These are phyloP conservation scores for Porphyrellus sp. DNA, from an alignment of 1,284 basidiomycete species.

Conservation along the genomic window DNA sequence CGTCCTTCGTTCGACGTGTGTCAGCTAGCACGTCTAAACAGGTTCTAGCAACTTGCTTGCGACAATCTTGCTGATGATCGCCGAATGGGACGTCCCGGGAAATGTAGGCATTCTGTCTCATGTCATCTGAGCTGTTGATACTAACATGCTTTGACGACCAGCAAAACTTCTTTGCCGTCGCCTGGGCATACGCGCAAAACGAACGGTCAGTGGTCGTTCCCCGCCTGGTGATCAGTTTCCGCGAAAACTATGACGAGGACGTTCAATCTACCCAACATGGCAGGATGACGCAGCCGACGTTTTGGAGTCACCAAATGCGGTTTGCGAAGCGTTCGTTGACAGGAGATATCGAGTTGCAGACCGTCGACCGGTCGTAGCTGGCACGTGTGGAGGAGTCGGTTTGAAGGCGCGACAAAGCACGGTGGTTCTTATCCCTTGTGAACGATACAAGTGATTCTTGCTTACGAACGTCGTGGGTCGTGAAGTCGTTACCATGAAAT, in stretches of 20 bases:
- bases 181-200: conserved; percentile 18
- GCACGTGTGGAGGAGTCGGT: not conserved
- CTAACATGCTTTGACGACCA: not conserved
- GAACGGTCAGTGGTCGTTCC: conserved; percentile 16
- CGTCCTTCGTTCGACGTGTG: not conserved
- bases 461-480: no score
- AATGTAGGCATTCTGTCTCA: conserved; percentile 6
- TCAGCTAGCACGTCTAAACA: not conserved
- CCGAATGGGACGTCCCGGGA: conserved; percentile 17
- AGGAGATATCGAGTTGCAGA: conserved; percentile 11
- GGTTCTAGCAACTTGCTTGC: conserved; percentile 16
- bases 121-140: not conserved
- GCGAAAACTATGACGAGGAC: conserved; percentile 11
- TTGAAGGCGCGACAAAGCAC: not conserved
- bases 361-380: not conserved
- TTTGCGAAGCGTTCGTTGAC: conserved; percentile 5
- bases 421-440: not conserved
- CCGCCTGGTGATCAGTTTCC: conserved; percentile 21
- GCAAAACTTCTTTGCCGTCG: conserved; percentile 12
- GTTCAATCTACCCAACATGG: not conserved
- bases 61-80: conserved; percentile 17
- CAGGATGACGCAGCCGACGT: not conserved
- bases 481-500: no score
- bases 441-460: not conserved
- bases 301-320: conserved; percentile 6